These are phyloP conservation scores for Nicotiana tabacum DNA, from an alignment of 257 asterid species.

Conservation along the genomic window DNA sequence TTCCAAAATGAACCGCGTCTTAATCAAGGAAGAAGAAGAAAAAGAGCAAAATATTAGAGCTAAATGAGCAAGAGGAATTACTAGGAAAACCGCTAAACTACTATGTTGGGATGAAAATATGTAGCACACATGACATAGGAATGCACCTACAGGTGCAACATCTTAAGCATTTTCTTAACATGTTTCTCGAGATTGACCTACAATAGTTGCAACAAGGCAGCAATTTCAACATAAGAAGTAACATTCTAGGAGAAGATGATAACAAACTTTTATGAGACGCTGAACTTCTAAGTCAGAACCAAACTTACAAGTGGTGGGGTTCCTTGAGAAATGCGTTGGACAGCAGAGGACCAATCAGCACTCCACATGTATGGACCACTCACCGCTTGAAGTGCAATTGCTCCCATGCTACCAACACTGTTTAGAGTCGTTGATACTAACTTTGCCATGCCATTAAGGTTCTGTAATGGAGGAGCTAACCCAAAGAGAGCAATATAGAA, in stretches of 20 bases:
- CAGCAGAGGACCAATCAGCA: constrained; percentile 81
- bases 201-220: constrained; percentile 3
- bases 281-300: constrained; percentile 1
- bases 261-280: not conserved
- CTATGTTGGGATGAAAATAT: not conserved
- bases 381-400: constrained; percentile 86
- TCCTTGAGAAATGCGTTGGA: constrained; percentile 95
- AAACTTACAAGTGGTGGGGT: constrained; percentile 97
- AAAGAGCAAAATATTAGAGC: not conserved
- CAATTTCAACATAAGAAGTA: constrained; percentile 2
- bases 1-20: not conserved
- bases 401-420: constrained; percentile 69
- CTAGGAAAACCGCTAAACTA: not conserved
- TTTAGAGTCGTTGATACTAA: constrained; percentile 71
- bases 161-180: not conserved
- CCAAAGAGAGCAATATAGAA: constrained; percentile 98
- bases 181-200: constrained; percentile 2
- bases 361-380: constrained; percentile 96
- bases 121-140: constrained; percentile 5
- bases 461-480: constrained; percentile 92
- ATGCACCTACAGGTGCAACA: not conserved
- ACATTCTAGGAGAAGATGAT: not conserved
- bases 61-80: constrained; percentile 3
- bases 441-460: constrained; percentile 45
- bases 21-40: not conserved